phyloP scores from a whole-genome alignment of 23 red algal genomes.

The Gracilaria caudata region DNA sequence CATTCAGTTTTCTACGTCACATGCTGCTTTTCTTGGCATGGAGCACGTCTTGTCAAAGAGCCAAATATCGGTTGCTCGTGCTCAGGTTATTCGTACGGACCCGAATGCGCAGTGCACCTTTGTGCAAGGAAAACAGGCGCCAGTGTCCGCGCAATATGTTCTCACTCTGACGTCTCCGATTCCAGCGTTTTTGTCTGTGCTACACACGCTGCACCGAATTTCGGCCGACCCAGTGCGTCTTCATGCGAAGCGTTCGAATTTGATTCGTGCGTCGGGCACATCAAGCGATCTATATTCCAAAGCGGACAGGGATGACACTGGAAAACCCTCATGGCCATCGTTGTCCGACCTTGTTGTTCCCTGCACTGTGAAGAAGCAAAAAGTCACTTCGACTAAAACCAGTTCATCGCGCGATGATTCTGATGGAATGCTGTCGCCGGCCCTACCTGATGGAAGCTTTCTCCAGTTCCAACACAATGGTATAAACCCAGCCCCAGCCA shows the following conservation, averaged over 20 bases:
- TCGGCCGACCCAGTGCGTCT: neutral
- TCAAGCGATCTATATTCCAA: neutral
- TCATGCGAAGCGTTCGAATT: neutral
- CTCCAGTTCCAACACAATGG: slow-evolving; percentile 52
- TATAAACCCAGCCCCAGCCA: slow-evolving; percentile 21
- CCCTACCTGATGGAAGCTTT: slow-evolving; percentile 39
- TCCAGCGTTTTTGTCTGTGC: slow-evolving; percentile 43
- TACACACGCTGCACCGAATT: slow-evolving; percentile 41
- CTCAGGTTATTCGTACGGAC: slow-evolving; percentile 4
- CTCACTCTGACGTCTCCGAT: slow-evolving; percentile 47
- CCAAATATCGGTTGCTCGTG: slow-evolving; percentile 48
- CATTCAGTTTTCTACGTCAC: slow-evolving; percentile 41
- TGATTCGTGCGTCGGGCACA: neutral
- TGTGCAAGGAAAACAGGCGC: slow-evolving; percentile 29
- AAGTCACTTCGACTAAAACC: neutral
- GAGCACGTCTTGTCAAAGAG: slow-evolving; percentile 35
- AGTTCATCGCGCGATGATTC: neutral
- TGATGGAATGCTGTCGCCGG: slow-evolving; percentile 3
- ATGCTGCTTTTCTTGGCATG: slow-evolving; percentile 43
- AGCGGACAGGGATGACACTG: slow-evolving; percentile 4
- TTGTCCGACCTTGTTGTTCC: slow-evolving; percentile 12
- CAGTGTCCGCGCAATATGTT: slow-evolving; percentile 58
- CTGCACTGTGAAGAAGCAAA: neutral
- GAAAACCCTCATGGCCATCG: slow-evolving; percentile 16
- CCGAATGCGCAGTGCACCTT: slow-evolving; percentile 20